A percentile compares a stretch with the other conserved stretches of the same genome.
Evolutionary conservation across 164 flowering plant genomes (phyloP).

Genomic region (Umbellularia californica): DNA sequence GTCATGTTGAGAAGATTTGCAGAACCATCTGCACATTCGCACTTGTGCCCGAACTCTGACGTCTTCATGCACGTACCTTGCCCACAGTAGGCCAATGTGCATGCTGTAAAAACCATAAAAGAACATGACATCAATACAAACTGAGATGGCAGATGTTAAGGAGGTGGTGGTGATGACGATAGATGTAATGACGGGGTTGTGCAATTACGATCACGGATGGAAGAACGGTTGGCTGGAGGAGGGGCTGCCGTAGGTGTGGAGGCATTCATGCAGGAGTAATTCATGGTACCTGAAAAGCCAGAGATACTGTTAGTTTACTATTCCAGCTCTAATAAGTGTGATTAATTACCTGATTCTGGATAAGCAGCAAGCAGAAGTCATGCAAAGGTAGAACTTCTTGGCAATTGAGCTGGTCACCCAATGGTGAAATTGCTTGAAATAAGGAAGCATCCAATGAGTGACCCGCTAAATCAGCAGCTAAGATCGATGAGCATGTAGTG

Average conservation of each 20-base stretch:
- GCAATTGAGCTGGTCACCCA: too few species aligned
- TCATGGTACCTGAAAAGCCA: slow-evolving; percentile 15
- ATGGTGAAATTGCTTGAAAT: too few species aligned
- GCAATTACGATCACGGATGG: slow-evolving; percentile 45
- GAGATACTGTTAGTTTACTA: neutral
- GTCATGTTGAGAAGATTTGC: slow-evolving; percentile 48
- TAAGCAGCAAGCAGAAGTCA: too few species aligned
- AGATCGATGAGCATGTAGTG: too few species aligned
- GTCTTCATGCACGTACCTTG: slow-evolving; percentile 44
- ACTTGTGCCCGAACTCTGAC: slow-evolving; percentile 21
- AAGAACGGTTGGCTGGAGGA: slow-evolving; percentile 29
- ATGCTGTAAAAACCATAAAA: slow-evolving; percentile 31
- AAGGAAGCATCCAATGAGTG: too few species aligned
- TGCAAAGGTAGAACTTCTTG: too few species aligned
- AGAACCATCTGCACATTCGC: slow-evolving; percentile 49
- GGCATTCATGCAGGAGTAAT: slow-evolving; percentile 10
- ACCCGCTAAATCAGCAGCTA: too few species aligned
- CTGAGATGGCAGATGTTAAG: neutral
- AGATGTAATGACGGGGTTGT: neutral
- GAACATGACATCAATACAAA: neutral
- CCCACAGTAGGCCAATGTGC: slow-evolving; percentile 67
- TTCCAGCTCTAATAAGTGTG: too few species aligned
- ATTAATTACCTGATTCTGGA: too few species aligned
- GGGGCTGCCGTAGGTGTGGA: slow-evolving; percentile 33
- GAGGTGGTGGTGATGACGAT: neutral